These are phyloP conservation scores for Davidsoniella australis DNA, from an alignment of 2,329 filamentous ascomycete genomes.

Conservation along the genomic window DNA sequence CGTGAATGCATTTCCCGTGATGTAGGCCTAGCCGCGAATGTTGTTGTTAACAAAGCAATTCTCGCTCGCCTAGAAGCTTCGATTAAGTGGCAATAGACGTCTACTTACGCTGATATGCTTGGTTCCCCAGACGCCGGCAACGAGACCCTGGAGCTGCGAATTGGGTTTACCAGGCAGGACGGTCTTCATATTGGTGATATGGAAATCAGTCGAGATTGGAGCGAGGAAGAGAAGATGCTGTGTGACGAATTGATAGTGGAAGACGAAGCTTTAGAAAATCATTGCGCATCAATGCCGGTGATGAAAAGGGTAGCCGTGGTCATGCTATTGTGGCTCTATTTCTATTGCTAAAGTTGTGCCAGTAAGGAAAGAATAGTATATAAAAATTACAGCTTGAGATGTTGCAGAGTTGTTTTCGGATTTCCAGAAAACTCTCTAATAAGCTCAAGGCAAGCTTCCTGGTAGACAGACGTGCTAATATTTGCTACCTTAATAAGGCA, in stretches of 20 bases:
- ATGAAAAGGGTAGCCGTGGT: too few species aligned
- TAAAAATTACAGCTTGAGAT: too few species aligned
- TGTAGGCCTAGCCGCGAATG: slow-evolving; percentile 47
- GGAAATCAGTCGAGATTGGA: not conserved
- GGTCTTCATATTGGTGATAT: slow-evolving; percentile 45
- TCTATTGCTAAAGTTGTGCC: too few species aligned
- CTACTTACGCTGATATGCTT: slow-evolving; percentile 52
- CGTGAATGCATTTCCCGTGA: slow-evolving; percentile 74
- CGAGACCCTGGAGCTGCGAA: slow-evolving; percentile 60
- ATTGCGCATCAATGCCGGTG: too few species aligned
- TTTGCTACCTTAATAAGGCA: not conserved
- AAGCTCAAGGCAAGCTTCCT: too few species aligned
- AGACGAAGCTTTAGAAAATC: too few species aligned
- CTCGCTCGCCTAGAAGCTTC: not conserved
- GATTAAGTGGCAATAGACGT: not conserved
- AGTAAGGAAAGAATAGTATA: too few species aligned
- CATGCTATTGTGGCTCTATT: too few species aligned
- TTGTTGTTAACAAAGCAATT: not conserved
- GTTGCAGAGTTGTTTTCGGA: too few species aligned
- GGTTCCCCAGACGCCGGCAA: slow-evolving; percentile 55
- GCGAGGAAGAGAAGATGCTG: not conserved
- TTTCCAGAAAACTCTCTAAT: too few species aligned
- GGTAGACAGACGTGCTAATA: too few species aligned
- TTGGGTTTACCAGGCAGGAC: slow-evolving; percentile 66
- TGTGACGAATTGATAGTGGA: too few species aligned